Percentiles rank a stretch among this genome's conserved stretches.
phyloP scores from a whole-genome alignment of 2,329 filamentous ascomycete genomes.

The Exophiala calicioides region DNA sequence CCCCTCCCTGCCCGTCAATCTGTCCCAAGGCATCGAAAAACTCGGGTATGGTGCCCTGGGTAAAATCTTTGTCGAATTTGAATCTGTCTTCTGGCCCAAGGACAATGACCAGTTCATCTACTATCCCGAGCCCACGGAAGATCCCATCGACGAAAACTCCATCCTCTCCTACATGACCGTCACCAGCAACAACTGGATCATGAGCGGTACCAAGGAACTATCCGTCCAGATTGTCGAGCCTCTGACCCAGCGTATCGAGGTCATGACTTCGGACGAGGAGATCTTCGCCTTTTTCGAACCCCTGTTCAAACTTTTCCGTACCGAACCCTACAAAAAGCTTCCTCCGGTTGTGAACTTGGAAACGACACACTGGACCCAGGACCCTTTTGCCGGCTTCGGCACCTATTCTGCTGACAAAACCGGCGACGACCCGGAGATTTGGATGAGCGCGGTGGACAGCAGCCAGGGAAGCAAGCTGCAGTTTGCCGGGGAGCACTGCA shows the following conservation, averaged over 20 bases:
- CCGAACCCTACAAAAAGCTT: conserved; percentile 47
- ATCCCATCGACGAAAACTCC: conserved; percentile 38
- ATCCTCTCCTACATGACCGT: conserved; percentile 49
- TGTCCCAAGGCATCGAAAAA: conserved; percentile 39
- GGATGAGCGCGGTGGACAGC: conserved; percentile 41
- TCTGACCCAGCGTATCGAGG: conserved; percentile 47
- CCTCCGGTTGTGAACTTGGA: conserved; percentile 43
- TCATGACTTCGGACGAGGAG: conserved; percentile 41
- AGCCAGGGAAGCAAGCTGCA: conserved; percentile 42
- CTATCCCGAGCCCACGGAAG: conserved; percentile 43
- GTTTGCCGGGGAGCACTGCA: conserved; percentile 47
- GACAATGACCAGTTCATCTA: conserved; percentile 50
- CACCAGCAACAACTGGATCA: conserved; percentile 48
- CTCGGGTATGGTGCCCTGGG: conserved; percentile 47
- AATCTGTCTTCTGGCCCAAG: conserved; percentile 48
- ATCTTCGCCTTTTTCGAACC: conserved; percentile 48
- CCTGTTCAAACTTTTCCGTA: conserved; percentile 46
- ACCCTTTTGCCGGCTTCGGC: conserved; percentile 47
- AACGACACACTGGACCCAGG: conserved; percentile 48
- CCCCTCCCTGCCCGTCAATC: conserved; percentile 40
- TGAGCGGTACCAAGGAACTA: conserved; percentile 45
- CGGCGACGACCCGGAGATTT: conserved; percentile 43
- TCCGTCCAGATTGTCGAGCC: conserved; percentile 49
- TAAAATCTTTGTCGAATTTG: conserved; percentile 48
- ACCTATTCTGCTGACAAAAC: conserved; percentile 48